A percentile compares a stretch with the other conserved stretches of the same genome.
These are phyloP conservation scores for Chalaropsis ovoidea DNA, from an alignment of 2,329 filamentous ascomycete species.

Conservation along the genomic window DNA sequence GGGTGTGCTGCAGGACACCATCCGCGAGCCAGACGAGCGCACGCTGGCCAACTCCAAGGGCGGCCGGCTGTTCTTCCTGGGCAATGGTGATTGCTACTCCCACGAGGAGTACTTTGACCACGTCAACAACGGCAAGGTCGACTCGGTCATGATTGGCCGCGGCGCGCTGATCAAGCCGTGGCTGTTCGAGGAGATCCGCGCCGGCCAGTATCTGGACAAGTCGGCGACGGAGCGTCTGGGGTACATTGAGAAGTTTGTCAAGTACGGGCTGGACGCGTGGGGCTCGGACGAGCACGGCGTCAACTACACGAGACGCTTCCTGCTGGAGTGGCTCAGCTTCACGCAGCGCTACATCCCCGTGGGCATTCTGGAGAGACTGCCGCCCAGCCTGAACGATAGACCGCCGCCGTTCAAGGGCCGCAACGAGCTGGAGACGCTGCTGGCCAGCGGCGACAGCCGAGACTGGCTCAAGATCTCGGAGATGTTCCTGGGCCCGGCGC, in stretches of 20 bases:
- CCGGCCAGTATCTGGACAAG: slow-evolving; percentile 90
- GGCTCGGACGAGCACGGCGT: slow-evolving; percentile 90
- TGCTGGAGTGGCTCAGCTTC: slow-evolving; percentile 94
- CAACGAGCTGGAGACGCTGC: slow-evolving; percentile 85
- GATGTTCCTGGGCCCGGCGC: slow-evolving; percentile 91
- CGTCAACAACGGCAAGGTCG: slow-evolving; percentile 66
- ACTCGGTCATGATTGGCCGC: slow-evolving; percentile 94
- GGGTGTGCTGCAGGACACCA: slow-evolving; percentile 61
- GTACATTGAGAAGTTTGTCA: slow-evolving; percentile 80
- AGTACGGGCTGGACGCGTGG: slow-evolving; percentile 88
- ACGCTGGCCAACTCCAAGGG: slow-evolving; percentile 56
- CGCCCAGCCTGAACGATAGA: slow-evolving; percentile 78
- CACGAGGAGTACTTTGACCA: slow-evolving; percentile 78
- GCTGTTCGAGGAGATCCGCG: slow-evolving; percentile 93
- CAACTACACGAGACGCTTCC: slow-evolving; percentile 79
- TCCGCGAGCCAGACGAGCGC: slow-evolving; percentile 63
- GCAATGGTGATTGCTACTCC: slow-evolving; percentile 94
- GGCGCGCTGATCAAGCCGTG: slow-evolving; percentile 95
- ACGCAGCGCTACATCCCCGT: slow-evolving; percentile 83
- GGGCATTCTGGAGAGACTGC: slow-evolving; percentile 77
- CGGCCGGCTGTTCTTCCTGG: slow-evolving; percentile 76
- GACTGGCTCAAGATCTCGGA: slow-evolving; percentile 99
- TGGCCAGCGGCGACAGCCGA: slow-evolving; percentile 82
- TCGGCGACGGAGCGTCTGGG: slow-evolving; percentile 73
- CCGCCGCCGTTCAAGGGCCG: slow-evolving; percentile 75